These are phyloP conservation scores for Rhizophora mangle DNA, from an alignment of 345 rosid species.

Conservation along the genomic window DNA sequence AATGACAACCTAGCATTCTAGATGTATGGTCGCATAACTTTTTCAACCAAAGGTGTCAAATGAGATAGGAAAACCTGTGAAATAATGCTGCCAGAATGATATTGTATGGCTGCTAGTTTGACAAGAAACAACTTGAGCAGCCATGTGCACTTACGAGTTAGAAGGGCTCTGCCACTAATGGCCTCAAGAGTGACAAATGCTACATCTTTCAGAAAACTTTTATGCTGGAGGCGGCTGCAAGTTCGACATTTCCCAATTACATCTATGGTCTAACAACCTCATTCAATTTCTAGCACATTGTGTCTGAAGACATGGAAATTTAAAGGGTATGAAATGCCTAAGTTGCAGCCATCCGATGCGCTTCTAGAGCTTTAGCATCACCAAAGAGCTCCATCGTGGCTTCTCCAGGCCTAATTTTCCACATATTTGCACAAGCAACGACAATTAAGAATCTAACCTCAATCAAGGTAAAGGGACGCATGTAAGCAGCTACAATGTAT, in stretches of 20 bases:
- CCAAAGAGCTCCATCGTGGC: slow-evolving; percentile 48
- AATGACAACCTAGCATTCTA: neutral
- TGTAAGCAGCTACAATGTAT: too few species aligned
- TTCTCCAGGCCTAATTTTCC: slow-evolving; percentile 53
- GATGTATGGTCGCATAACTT: neutral
- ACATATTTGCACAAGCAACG: slow-evolving; percentile 9
- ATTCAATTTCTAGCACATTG: slow-evolving; percentile 15
- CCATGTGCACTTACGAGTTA: neutral
- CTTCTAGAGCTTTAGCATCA: slow-evolving; percentile 50
- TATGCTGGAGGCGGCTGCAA: slow-evolving; percentile 5
- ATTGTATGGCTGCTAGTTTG: neutral
- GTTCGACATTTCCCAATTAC: slow-evolving; percentile 1
- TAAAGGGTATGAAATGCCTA: slow-evolving; percentile 57
- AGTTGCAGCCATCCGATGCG: slow-evolving; percentile 53
- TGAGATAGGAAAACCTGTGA: too few species aligned
- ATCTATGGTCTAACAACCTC: slow-evolving; percentile 1
- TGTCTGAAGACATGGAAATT: slow-evolving; percentile 38
- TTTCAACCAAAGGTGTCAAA: too few species aligned
- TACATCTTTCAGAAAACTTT: neutral
- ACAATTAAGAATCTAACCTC: neutral
- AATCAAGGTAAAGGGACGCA: too few species aligned
- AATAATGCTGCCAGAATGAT: too few species aligned
- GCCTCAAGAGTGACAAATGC: neutral
- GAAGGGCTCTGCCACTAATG: neutral
- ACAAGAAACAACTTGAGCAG: neutral